Percentiles rank a stretch among this genome's conserved stretches.
phyloP scores from a whole-genome alignment of 768 basidiomycete genomes.

The Rhizopogon vinicolor region DNA sequence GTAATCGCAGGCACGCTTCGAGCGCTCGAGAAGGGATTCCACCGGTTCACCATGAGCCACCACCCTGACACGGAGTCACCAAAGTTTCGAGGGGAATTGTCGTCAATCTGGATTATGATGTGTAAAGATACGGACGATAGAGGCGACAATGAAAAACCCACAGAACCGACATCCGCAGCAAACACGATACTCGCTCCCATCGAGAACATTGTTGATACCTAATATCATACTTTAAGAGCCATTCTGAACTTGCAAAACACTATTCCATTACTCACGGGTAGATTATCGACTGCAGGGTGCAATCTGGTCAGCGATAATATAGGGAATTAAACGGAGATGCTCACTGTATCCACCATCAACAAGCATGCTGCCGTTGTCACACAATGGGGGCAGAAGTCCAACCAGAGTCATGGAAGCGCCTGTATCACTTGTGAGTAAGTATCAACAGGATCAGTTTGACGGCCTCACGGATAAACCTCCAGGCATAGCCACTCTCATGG shows the following conservation, averaged over 20 bases:
- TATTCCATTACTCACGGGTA: conserved; percentile 55
- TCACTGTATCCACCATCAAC: conserved; percentile 88
- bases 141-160: conserved; percentile 31
- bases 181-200: conserved; percentile 90
- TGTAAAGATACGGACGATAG: background rate
- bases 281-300: conserved; percentile 65
- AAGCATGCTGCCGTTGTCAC: conserved; percentile 89
- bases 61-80: conserved; percentile 95
- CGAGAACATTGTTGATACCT: conserved; percentile 89
- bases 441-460: background rate
- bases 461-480: conserved; percentile 80
- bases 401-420: conserved; percentile 98
- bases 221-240: conserved; percentile 4
- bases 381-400: conserved; percentile 90
- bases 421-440: conserved; percentile 19
- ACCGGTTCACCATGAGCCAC: conserved; percentile 91
- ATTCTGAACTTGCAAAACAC: background rate
- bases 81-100: conserved; percentile 91
- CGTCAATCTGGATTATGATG: conserved; percentile 60
- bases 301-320: conserved; percentile 9
- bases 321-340: conserved; percentile 16
- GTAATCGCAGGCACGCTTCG: conserved; percentile 82
- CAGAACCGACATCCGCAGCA: conserved; percentile 90
- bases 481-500: conserved; percentile 98
- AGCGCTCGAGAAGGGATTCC: conserved; percentile 84